phyloP scores from a whole-genome alignment of 1,284 basidiomycete species.

The Pseudozyma thailandica region DNA sequence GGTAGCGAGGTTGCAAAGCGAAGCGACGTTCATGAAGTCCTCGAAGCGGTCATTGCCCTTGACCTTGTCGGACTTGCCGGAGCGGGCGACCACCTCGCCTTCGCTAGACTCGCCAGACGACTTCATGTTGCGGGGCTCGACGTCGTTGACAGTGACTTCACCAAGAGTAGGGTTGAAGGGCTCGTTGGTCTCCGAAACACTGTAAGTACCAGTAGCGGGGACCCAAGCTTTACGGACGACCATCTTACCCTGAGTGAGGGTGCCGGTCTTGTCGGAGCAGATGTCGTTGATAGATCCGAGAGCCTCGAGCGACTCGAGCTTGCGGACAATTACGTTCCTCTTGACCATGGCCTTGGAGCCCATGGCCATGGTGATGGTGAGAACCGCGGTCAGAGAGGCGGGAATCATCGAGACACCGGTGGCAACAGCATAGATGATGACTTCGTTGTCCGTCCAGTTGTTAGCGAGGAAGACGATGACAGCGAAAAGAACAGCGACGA shows the following conservation, averaged over 20 bases:
- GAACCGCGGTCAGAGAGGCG: conserved; percentile 68
- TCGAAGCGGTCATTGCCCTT: conserved; percentile 47
- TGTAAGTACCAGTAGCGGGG: conserved; percentile 60
- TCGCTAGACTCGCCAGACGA: conserved; percentile 17
- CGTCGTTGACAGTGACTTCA: conserved; percentile 69
- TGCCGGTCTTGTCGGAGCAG: conserved; percentile 68
- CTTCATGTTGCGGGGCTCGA: conserved; percentile 48
- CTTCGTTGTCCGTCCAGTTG: conserved; percentile 65
- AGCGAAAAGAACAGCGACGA: conserved; percentile 67
- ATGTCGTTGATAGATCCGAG: conserved; percentile 67
- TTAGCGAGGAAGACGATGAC: conserved; percentile 69
- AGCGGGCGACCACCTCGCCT: conserved; percentile 68
- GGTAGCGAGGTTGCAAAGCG: conserved; percentile 67
- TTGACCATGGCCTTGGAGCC: conserved; percentile 73
- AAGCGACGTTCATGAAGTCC: conserved; percentile 63
- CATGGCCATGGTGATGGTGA: conserved; percentile 70
- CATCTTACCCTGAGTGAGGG: conserved; percentile 67
- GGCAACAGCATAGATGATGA: conserved; percentile 70
- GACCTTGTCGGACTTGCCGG: conserved; percentile 54
- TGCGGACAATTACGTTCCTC: conserved; percentile 73
- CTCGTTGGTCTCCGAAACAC: conserved; percentile 63
- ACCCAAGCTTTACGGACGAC: conserved; percentile 65
- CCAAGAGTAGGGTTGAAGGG: conserved; percentile 65
- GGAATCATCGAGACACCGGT: conserved; percentile 73
- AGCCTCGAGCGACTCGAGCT: conserved; percentile 66